A percentile compares a stretch with the other conserved stretches of the same genome.
Evolutionary conservation across 73 alveolate genomes (phyloP).

Genomic region (Blepharisma japonicum): DNA sequence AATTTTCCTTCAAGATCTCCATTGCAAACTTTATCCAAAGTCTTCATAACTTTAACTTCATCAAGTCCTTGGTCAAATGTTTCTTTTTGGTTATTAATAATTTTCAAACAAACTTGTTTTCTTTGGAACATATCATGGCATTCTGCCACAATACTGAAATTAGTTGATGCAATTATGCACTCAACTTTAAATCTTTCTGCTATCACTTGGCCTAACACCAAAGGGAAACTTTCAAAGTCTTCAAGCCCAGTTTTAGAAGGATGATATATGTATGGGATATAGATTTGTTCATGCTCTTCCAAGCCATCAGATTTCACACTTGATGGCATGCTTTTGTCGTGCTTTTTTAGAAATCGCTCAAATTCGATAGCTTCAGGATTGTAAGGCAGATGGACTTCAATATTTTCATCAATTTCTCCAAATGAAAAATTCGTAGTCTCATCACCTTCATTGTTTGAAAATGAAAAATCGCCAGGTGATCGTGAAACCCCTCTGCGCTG

Average conservation of each 20-base stretch:
- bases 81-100: constrained; percentile 27
- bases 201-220: background rate
- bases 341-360: constrained; percentile 15
- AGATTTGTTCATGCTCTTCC: constrained; percentile 22
- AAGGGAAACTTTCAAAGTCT: background rate
- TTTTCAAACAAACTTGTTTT: constrained; percentile 16
- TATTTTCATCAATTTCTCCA: constrained; percentile 24
- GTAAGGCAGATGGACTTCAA: constrained; percentile 1
- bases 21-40: background rate
- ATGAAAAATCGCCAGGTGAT: constrained; percentile 29
- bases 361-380: background rate
- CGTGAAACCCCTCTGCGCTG: background rate
- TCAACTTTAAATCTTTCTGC: constrained; percentile 28
- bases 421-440: constrained; percentile 17
- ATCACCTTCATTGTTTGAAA: constrained; percentile 29
- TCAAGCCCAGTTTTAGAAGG: constrained; percentile 16
- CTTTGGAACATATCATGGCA: constrained; percentile 23
- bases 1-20: background rate
- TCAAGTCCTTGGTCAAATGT: constrained; percentile 35
- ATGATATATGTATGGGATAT: constrained; percentile 3
- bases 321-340: background rate
- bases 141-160: background rate
- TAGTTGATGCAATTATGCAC: constrained; percentile 14
- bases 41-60: constrained; percentile 23
- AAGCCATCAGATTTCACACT: background rate